Evolutionary conservation across 1,284 basidiomycete species (phyloP).

Genomic region (Ganoderma multipileum): DNA sequence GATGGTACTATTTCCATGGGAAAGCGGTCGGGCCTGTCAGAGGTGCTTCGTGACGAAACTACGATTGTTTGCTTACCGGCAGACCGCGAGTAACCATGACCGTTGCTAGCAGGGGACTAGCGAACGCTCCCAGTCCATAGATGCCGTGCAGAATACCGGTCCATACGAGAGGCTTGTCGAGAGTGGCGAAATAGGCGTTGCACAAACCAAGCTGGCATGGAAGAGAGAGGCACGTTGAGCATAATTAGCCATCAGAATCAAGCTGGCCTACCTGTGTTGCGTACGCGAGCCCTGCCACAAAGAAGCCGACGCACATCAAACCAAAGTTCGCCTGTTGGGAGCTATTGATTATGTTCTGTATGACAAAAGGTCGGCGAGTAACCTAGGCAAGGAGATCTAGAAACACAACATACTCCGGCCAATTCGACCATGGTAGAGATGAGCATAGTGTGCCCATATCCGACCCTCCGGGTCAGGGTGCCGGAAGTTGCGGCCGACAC

Average conservation of each 20-base stretch:
- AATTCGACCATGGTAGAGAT: slow-evolving; percentile 38
- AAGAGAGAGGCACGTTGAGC: not conserved
- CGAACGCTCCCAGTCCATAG: slow-evolving; percentile 42
- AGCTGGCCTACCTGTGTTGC: slow-evolving; percentile 36
- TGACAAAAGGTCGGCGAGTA: not conserved
- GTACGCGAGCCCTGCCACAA: slow-evolving; percentile 40
- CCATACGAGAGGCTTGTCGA: slow-evolving; percentile 41
- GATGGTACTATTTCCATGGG: slow-evolving; percentile 31
- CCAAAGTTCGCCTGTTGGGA: slow-evolving; percentile 40
- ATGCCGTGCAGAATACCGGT: slow-evolving; percentile 42
- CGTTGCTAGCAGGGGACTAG: slow-evolving; percentile 41
- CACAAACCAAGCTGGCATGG: slow-evolving; percentile 37
- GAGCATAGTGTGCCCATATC: slow-evolving; percentile 39
- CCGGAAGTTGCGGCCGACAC: slow-evolving; percentile 38
- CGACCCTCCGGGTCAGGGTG: slow-evolving; percentile 35
- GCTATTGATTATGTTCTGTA: slow-evolving; percentile 42
- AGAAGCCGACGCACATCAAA: slow-evolving; percentile 43
- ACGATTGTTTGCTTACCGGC: slow-evolving; percentile 31
- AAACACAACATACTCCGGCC: slow-evolving; percentile 35
- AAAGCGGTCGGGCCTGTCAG: not conserved
- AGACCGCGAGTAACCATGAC: slow-evolving; percentile 39
- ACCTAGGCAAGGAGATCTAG: not conserved
- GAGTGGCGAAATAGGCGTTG: slow-evolving; percentile 41
- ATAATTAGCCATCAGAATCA: not conserved
- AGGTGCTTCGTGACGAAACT: not conserved